Evolutionary conservation across 2,329 filamentous ascomycete genomes (phyloP).

Genomic region (Botryotinia convoluta): DNA sequence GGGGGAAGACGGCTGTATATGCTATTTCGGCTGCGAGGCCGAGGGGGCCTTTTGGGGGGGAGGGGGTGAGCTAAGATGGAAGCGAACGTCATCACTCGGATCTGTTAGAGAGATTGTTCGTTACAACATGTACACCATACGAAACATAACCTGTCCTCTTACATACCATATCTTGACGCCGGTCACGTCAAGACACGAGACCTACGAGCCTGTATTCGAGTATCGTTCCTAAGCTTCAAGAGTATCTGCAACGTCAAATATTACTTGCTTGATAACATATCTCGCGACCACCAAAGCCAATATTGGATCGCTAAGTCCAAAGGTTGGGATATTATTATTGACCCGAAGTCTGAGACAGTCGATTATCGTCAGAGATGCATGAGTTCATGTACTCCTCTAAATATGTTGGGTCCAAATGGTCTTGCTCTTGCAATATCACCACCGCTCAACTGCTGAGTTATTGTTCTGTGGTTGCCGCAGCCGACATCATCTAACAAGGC

Average conservation of each 20-base stretch:
- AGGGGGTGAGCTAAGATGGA: neutral
- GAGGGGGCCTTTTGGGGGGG: constrained; percentile 9
- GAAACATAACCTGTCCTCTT: neutral
- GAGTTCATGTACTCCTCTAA: neutral
- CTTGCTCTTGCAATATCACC: neutral
- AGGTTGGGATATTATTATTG: neutral
- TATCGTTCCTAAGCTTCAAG: neutral
- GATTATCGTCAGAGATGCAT: neutral
- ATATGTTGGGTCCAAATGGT: neutral
- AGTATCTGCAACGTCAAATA: too few relatives aligned
- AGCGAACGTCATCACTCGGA: neutral
- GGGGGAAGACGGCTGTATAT: constrained; percentile 28
- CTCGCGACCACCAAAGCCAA: neutral
- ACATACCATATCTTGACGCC: neutral
- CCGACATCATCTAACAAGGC: neutral
- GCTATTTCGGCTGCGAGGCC: constrained; percentile 28
- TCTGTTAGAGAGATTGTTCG: neutral
- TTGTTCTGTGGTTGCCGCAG: neutral
- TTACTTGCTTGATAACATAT: neutral
- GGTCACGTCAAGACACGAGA: neutral
- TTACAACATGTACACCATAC: neutral
- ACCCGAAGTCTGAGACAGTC: neutral
- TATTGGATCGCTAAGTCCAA: neutral
- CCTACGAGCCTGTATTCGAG: neutral
- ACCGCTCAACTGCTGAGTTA: neutral